Conservation (phyloP, 441 rosid species). For the Croton laevigatus region DNA sequence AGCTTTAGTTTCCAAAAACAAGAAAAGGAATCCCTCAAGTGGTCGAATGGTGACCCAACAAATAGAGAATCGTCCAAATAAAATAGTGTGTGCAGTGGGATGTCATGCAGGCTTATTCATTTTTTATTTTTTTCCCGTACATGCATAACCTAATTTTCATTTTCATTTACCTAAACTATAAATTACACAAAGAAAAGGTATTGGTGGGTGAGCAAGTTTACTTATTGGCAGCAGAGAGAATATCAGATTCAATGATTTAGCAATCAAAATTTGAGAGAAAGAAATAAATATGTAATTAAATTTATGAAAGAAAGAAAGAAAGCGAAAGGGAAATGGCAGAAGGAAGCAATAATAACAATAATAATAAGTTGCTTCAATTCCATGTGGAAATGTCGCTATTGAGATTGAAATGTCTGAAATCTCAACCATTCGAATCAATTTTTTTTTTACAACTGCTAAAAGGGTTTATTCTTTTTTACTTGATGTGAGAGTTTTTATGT, state of each 20-base stretch:
- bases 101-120: slow-evolving; percentile 10
- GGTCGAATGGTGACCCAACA: slow-evolving; percentile 14
- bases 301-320: neutral
- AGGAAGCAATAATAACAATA: slow-evolving; percentile 31
- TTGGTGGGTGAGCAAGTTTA: neutral
- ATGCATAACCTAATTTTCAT: neutral
- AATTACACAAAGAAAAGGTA: neutral
- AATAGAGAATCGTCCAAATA: slow-evolving; percentile 17
- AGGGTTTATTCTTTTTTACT: slow-evolving; percentile 14
- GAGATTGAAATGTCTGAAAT: slow-evolving; percentile 11
- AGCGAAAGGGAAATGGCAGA: slow-evolving; percentile 34
- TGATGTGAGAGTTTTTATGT: slow-evolving; percentile 24
- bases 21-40: slow-evolving; percentile 21
- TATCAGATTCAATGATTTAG: neutral
- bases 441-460: neutral
- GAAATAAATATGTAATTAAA: no score
- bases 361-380: slow-evolving; percentile 2
- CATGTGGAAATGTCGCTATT: slow-evolving; percentile 41
- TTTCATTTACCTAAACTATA: neutral
- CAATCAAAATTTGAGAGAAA: no score
- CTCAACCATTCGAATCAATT: neutral
- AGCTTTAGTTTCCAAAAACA: slow-evolving; percentile 21
- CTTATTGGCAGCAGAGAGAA: neutral
- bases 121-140: neutral
- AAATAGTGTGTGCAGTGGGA: slow-evolving; percentile 10